phyloP scores from a whole-genome alignment of 345 rosid genomes.

The Eucalyptus camaldulensis region DNA sequence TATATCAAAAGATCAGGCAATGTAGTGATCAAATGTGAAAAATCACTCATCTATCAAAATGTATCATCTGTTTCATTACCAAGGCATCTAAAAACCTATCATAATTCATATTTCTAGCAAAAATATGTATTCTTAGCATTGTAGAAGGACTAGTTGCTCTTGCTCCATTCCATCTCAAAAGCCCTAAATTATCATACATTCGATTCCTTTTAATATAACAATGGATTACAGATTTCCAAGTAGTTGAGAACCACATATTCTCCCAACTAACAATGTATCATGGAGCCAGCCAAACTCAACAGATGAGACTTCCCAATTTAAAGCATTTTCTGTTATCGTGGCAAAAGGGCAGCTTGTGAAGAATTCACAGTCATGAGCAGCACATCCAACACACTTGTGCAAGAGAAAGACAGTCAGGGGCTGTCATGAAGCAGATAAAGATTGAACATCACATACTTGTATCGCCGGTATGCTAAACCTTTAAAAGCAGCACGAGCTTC shows the following conservation, averaged over 20 bases:
- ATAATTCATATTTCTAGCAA: neutral
- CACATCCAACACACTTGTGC: neutral
- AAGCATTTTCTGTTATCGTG: neutral
- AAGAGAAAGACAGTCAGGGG: neutral
- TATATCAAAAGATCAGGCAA: neutral
- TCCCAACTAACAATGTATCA: neutral
- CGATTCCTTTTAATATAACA: neutral
- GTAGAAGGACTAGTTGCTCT: neutral
- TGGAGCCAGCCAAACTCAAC: neutral
- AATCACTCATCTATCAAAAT: neutral
- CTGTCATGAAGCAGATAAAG: neutral
- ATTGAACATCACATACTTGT: constrained; percentile 42
- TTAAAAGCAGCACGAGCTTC: constrained; percentile 86
- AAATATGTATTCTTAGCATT: neutral
- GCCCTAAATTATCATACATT: neutral
- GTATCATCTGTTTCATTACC: neutral
- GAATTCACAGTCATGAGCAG: neutral
- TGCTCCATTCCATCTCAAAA: neutral
- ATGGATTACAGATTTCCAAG: neutral
- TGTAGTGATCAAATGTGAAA: neutral
- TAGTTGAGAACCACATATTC: neutral
- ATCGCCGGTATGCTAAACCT: constrained; percentile 83
- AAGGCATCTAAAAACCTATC: neutral
- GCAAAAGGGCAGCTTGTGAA: neutral
- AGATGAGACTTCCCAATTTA: neutral